phyloP scores from a whole-genome alignment of 2,329 filamentous ascomycete genomes.

The Colletotrichum paranaense region DNA sequence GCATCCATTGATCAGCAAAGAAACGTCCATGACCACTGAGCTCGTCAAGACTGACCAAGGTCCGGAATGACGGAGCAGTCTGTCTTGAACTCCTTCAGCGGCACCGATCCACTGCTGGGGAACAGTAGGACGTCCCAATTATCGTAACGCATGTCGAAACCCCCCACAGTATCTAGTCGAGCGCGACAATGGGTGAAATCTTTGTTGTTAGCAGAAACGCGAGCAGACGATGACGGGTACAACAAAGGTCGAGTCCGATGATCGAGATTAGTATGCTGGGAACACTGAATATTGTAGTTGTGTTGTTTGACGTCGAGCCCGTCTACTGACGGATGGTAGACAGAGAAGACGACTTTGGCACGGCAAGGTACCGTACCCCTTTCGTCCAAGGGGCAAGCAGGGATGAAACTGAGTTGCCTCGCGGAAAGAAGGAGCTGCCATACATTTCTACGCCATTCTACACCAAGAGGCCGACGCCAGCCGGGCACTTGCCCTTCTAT shows the following conservation, averaged over 20 bases:
- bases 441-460: too few species aligned
- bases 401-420: neutral
- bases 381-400: neutral
- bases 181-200: neutral
- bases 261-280: neutral
- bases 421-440: neutral
- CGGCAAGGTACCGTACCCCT: neutral
- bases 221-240: neutral
- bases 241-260: neutral
- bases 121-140: slow-evolving; percentile 91
- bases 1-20: neutral
- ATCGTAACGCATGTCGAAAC: slow-evolving; percentile 78
- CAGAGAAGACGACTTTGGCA: neutral
- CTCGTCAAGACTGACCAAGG: slow-evolving; percentile 47
- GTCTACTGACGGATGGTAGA: neutral
- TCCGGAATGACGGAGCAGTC: slow-evolving; percentile 77
- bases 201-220: neutral
- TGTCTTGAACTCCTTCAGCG: slow-evolving; percentile 85
- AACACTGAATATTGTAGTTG: neutral
- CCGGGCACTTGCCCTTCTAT: neutral
- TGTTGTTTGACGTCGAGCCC: neutral
- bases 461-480: neutral
- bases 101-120: slow-evolving; percentile 72
- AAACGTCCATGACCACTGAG: neutral
- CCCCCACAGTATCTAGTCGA: slow-evolving; percentile 19